phyloP scores from a whole-genome alignment of 306 rosid species.

The Cotoneaster glaucophyllus region DNA sequence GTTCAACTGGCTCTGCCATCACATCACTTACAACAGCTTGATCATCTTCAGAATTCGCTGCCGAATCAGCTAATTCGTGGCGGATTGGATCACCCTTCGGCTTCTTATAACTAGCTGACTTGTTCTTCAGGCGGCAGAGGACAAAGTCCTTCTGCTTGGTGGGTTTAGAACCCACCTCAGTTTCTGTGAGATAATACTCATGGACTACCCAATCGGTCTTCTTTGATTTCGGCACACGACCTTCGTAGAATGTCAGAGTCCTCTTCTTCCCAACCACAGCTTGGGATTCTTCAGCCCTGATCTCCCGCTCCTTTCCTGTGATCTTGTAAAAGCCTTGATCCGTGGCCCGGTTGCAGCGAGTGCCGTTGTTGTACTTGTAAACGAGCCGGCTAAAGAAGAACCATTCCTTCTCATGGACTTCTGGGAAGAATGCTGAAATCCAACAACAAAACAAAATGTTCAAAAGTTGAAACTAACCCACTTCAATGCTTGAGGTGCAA shows the following conservation, averaged over 20 bases:
- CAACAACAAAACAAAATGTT: neutral
- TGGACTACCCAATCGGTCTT: conserved; percentile 60
- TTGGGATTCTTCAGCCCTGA: conserved; percentile 22
- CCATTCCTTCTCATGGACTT: conserved; percentile 33
- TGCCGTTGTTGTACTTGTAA: conserved; percentile 31
- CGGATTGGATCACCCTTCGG: neutral
- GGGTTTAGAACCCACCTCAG: neutral
- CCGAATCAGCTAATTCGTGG: conserved; percentile 10
- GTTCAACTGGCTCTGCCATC: conserved; percentile 7
- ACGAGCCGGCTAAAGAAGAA: conserved; percentile 41
- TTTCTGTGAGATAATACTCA: conserved; percentile 38
- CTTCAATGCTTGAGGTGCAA: neutral
- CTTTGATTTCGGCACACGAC: conserved; percentile 16
- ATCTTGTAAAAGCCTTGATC: conserved; percentile 52
- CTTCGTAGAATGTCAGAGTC: conserved; percentile 48
- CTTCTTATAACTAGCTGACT: neutral
- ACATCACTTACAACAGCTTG: neutral
- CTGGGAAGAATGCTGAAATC: conserved; percentile 6
- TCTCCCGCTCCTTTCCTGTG: conserved; percentile 39
- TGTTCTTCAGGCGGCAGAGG: conserved; percentile 34
- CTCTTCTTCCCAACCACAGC: conserved; percentile 49
- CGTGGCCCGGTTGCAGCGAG: conserved; percentile 40
- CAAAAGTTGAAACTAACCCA: neutral
- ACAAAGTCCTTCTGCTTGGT: conserved; percentile 18
- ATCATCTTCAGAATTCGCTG: conserved; percentile 3